Base-by-base conservation (phyloP, 306 rosid genomes). In the Prunus padus region DNA sequence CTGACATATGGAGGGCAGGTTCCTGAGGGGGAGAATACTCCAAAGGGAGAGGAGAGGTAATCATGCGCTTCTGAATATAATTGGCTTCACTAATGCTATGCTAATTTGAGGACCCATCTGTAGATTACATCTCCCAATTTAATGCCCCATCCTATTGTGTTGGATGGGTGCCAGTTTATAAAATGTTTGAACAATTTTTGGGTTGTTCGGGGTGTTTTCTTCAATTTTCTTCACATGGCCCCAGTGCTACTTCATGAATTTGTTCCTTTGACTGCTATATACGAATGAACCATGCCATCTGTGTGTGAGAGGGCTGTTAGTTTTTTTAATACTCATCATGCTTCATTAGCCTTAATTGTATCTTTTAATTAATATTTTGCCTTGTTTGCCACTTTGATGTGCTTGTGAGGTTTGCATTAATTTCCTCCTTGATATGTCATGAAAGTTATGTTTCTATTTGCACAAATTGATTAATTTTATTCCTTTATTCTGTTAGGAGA, bases 1-100 rank as follows among this genome's bases (percentile, higher is more conserved):
- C 44, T 71, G 73, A 37, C 69, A 37, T 74, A 20, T 78, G 66
- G 47, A 59, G 76, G 71, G 49, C 90, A 91, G 97, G 89, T 80
- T 76, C 67, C 82, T 44, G 81, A 76, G 70, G 88, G 16, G 47
- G 80, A 63, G 1, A 73, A 55, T 73, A 70, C 60, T 69, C 44
- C 52, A 44, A 67, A 65, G 54, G 86, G 52, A 67, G 87, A 12
- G 47, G 80, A 62, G 2, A 65, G 88, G 96, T 89, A 81, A 82
- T 80, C 62, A 40, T 64, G 47, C 52, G 31, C 18, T 47, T 16
- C 31, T 16, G 22, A 18, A 60, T 61, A 2, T 42, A 56, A 65
- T 67, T 76, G 50, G 65, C 47, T 86, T 64, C 3, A 51, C 50
- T 64, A 42, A 49, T 33, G 22, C 13, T 62, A 40, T 65, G 2